Percentiles rank a stretch among this genome's conserved stretches.
phyloP scores from a whole-genome alignment of 768 basidiomycete species.

The Suillus clintonianus region DNA sequence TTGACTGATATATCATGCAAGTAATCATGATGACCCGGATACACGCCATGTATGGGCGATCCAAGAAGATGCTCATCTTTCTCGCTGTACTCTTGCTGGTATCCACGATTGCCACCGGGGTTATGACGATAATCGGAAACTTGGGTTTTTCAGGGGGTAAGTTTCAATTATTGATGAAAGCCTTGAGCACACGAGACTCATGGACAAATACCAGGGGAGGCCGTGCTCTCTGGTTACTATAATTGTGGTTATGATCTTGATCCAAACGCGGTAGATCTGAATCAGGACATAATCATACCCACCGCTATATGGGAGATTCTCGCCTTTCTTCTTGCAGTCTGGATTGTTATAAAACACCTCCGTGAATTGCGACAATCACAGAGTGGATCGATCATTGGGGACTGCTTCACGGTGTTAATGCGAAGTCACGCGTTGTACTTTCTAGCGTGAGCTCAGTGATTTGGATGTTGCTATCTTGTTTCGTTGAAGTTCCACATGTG shows the following conservation, averaged over 20 bases:
- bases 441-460: not conserved
- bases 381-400: not conserved
- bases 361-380: not conserved
- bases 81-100: not conserved
- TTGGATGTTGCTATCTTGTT: not conserved
- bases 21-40: not conserved
- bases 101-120: not conserved
- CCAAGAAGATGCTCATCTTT: not conserved
- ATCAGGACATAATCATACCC: not conserved
- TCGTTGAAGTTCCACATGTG: not conserved
- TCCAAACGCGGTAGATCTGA: too few relatives aligned
- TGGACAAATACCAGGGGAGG: not conserved
- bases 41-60: not conserved
- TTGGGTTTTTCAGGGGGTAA: not conserved
- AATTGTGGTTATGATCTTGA: not conserved
- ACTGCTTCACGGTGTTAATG: not conserved
- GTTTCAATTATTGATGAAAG: not conserved
- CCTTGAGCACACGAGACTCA: not conserved
- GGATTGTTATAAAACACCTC: not conserved
- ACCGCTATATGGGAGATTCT: not conserved
- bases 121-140: not conserved
- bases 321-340: not conserved
- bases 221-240: not conserved
- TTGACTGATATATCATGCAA: not conserved
- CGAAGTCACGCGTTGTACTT: not conserved